Conservation (phyloP, 2,329 filamentous ascomycete species). For the Fusarium compactum region DNA sequence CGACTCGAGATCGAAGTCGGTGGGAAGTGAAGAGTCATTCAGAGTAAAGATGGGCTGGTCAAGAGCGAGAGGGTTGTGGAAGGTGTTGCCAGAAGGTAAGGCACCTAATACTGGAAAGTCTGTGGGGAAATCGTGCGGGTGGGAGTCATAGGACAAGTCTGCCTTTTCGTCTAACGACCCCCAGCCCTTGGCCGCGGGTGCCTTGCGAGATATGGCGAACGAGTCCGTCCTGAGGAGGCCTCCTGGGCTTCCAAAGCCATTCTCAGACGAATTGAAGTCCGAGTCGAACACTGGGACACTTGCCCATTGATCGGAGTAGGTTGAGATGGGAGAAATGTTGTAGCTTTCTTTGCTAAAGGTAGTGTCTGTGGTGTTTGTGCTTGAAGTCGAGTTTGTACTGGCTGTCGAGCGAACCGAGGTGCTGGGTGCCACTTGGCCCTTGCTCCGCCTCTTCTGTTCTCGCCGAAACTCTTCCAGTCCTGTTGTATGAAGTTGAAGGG, state of each 20-base stretch:
- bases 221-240: constrained; percentile 47
- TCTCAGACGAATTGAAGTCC: constrained; percentile 60
- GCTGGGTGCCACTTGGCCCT: constrained; percentile 58
- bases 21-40: constrained; percentile 51
- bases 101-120: constrained; percentile 54
- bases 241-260: constrained; percentile 53
- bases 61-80: constrained; percentile 46
- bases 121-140: constrained; percentile 59
- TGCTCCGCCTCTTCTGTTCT: constrained; percentile 53
- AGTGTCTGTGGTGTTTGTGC: constrained; percentile 54
- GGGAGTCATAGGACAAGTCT: constrained; percentile 46
- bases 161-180: constrained; percentile 47
- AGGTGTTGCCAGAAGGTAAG: constrained; percentile 48
- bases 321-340: constrained; percentile 62
- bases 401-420: constrained; percentile 62
- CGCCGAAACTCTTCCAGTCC: constrained; percentile 51
- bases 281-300: constrained; percentile 57
- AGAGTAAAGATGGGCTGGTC: constrained; percentile 55
- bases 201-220: constrained; percentile 40
- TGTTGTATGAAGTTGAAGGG: constrained; percentile 56
- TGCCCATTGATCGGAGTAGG: constrained; percentile 56
- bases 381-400: constrained; percentile 54
- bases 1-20: constrained; percentile 52
- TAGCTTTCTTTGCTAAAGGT: constrained; percentile 56
- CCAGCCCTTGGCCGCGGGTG: constrained; percentile 41